phyloP scores from a whole-genome alignment of 2,329 filamentous ascomycete genomes.

The Venturia effusa region DNA sequence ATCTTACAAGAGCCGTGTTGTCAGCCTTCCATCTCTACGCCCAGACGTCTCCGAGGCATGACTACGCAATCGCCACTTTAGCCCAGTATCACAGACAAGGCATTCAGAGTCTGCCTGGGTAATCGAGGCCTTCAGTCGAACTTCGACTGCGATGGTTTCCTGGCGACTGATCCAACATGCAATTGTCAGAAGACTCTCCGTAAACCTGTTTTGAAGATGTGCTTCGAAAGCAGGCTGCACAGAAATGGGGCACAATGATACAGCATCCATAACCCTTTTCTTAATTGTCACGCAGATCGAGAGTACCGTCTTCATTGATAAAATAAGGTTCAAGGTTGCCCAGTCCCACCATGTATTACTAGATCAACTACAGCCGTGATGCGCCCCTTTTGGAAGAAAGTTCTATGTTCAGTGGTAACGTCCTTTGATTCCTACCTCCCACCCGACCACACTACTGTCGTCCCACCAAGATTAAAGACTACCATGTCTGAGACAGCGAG shows the following conservation, averaged over 20 bases:
- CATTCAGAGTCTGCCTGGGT: too few species aligned
- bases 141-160: too few species aligned
- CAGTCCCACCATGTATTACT: neutral
- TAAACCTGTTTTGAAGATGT: too few species aligned
- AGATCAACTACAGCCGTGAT: conserved; percentile 5
- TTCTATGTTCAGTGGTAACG: neutral
- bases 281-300: too few species aligned
- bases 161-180: too few species aligned
- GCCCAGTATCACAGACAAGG: neutral
- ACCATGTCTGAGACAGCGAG: neutral
- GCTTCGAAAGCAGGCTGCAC: too few species aligned
- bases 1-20: neutral
- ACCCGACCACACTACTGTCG: neutral
- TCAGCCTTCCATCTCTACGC: neutral
- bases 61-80: neutral
- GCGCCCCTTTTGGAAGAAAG: neutral
- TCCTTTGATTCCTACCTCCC: neutral
- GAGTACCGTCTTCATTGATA: neutral
- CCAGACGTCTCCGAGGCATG: neutral
- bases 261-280: too few species aligned
- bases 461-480: neutral
- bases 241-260: too few species aligned
- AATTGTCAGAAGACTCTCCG: too few species aligned
- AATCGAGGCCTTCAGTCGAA: too few species aligned
- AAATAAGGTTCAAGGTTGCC: neutral